phyloP scores from a whole-genome alignment of 2,329 filamentous ascomycete species.

The Aspergillus tanneri region DNA sequence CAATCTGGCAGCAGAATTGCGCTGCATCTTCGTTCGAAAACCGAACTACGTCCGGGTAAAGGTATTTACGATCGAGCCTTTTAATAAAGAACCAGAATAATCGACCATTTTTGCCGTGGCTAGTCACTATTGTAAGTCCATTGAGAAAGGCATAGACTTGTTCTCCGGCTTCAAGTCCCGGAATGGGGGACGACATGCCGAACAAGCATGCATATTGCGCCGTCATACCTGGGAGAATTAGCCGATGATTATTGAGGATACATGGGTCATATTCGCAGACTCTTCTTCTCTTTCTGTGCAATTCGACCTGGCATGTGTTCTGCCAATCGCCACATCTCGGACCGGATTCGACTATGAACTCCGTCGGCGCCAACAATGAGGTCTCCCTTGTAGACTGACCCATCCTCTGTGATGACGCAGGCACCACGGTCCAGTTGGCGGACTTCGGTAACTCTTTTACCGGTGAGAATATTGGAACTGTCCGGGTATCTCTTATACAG shows the following conservation, averaged over 20 bases:
- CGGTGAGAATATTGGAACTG: slow-evolving; percentile 32
- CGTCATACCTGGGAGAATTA: slow-evolving; percentile 13
- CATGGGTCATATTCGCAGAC: background rate
- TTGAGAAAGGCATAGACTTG: slow-evolving; percentile 20
- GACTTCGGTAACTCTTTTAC: slow-evolving; percentile 32
- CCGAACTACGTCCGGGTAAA: slow-evolving; percentile 22
- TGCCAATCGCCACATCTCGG: slow-evolving; percentile 33
- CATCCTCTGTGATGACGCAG: slow-evolving; percentile 35
- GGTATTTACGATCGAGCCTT: slow-evolving; percentile 24
- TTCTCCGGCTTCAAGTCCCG: slow-evolving; percentile 17
- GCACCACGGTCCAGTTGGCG: slow-evolving; percentile 23
- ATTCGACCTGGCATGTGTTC: slow-evolving; percentile 4
- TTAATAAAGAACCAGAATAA: slow-evolving; percentile 30
- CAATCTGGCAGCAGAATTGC: slow-evolving; percentile 8
- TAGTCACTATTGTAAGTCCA: slow-evolving; percentile 17
- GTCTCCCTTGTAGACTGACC: slow-evolving; percentile 34
- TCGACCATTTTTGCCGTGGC: slow-evolving; percentile 23
- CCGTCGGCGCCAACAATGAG: slow-evolving; percentile 47
- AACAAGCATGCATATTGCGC: slow-evolving; percentile 33
- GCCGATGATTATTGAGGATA: background rate
- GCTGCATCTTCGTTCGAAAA: slow-evolving; percentile 24
- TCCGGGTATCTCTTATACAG: slow-evolving; percentile 25
- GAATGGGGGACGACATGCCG: slow-evolving; percentile 26
- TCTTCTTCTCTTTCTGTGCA: slow-evolving; percentile 11
- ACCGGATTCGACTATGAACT: slow-evolving; percentile 40